Conservation (phyloP, 208 protist genomes). For the Acanthamoeba lenticulata region DNA sequence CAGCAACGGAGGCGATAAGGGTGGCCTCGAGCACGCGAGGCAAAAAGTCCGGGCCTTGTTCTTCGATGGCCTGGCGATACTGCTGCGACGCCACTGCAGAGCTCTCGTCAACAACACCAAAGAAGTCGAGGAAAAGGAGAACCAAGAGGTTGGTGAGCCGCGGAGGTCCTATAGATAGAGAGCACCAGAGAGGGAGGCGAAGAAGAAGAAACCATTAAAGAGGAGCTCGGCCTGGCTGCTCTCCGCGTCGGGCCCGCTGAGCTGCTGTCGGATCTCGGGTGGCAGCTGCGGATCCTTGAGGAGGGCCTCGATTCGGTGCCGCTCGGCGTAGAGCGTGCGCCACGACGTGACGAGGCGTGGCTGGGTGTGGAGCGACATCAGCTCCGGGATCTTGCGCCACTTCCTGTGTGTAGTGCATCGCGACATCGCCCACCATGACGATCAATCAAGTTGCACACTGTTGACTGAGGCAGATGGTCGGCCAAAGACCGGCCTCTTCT, state of each 20-base stretch:
- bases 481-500: too few relatives aligned
- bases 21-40: neutral
- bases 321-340: neutral
- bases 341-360: neutral
- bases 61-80: neutral
- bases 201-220: neutral
- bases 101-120: too few relatives aligned
- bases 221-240: neutral
- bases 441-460: neutral
- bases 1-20: neutral
- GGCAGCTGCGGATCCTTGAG: neutral
- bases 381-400: neutral
- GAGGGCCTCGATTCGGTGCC: neutral
- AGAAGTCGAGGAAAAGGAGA: too few relatives aligned
- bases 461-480: too few relatives aligned
- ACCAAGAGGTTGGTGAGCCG: too few relatives aligned
- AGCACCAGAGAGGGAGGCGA: neutral
- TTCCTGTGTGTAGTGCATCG: neutral
- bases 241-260: neutral
- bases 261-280: neutral
- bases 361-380: neutral
- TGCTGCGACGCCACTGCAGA: neutral
- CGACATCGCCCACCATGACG: neutral
- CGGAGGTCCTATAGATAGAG: neutral
- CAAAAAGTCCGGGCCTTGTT: neutral